A percentile compares a stretch with the other conserved stretches of the same genome.
phyloP scores from a whole-genome alignment of 805 yeast species.

The Yamadazyma endophytica region DNA sequence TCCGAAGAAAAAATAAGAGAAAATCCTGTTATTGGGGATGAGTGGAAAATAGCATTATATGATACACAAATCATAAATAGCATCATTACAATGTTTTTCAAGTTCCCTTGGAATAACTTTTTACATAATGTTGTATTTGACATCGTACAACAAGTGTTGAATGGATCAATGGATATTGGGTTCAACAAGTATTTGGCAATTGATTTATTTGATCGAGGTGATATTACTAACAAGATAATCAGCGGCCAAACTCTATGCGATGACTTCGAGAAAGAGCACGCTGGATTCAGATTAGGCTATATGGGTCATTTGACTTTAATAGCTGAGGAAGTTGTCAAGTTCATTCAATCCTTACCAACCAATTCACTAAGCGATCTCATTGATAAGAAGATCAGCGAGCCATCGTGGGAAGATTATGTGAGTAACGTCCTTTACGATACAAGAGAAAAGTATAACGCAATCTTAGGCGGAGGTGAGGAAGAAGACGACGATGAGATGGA shows the following conservation, averaged over 20 bases:
- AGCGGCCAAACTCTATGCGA: conserved; percentile 57
- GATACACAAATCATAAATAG: conserved; percentile 42
- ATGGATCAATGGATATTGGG: conserved; percentile 48
- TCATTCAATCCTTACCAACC: conserved; percentile 44
- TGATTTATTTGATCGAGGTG: conserved; percentile 56
- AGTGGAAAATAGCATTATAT: conserved; percentile 35
- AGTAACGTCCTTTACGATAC: conserved; percentile 80
- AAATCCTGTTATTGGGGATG: conserved; percentile 42
- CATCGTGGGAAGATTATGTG: conserved; percentile 77
- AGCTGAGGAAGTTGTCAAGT: conserved; percentile 94
- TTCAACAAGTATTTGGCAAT: conserved; percentile 42
- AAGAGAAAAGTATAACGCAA: conserved; percentile 90
- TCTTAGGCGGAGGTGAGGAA: conserved; percentile 74
- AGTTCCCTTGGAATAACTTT: conserved; percentile 46
- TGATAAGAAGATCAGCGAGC: conserved; percentile 35
- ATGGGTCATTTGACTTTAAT: conserved; percentile 95
- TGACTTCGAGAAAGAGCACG: conserved; percentile 47
- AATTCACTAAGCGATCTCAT: conserved; percentile 33
- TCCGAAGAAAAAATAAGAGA: conserved; percentile 40
- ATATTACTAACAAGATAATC: conserved; percentile 38
- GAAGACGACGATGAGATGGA: conserved; percentile 39
- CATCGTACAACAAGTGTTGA: conserved; percentile 43
- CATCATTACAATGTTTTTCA: conserved; percentile 41
- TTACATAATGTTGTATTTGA: conserved; percentile 46
- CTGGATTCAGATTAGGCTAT: conserved; percentile 76